Evolutionary conservation across 164 flowering plant genomes (phyloP), one percentile per base, ranked within the genome.

Genomic region (Akebia trifoliata): DNA sequence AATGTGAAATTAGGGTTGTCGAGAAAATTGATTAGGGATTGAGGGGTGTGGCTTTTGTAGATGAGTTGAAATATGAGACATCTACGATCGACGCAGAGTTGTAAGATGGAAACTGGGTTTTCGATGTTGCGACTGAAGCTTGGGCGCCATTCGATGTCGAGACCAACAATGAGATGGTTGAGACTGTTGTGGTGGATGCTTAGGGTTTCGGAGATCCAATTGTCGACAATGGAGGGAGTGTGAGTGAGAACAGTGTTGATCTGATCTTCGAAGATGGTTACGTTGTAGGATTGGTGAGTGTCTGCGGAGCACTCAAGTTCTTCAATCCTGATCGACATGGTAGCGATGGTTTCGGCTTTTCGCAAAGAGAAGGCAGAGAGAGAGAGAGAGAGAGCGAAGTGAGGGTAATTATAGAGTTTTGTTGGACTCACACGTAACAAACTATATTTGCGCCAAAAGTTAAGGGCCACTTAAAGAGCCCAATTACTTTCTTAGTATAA

Each of bases 31-130:
- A n/a, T 45, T n/a, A 20, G 49, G 12, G 18, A 1, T 25, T n/a
- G 20, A n/a, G 49, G 49, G 20, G 20, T 4, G 12, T 17, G 4
- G 49, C 20, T 25, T 12, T n/a, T 45, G 4, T 45, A 20, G 22
- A n/a, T 4, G 8, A 45, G 9, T 24, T 20, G 28, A 24, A 45
- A 6, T 17, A 45, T 45, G 28, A 45, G 49, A 24, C 49, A 45
- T 20, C 20, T 45, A 20, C 20, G n/a, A 45, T 45, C 49, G n/a
- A 45, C 11, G 49, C 49, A 45, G 3, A 45, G 49, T 45, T 45
- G 49, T 25, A 45, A 20, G 25, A 24, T 6, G 15, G 49, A n/a
- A 20, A 24, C 49, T 7, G 9, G n/a, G 6, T 17, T 17, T 12
- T 17, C 14, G 26, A 4, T 3, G 0, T 20, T 12, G 12, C 18